Evolutionary conservation across 257 asterid genomes (phyloP).

Genomic region (Solanum sitiens): DNA sequence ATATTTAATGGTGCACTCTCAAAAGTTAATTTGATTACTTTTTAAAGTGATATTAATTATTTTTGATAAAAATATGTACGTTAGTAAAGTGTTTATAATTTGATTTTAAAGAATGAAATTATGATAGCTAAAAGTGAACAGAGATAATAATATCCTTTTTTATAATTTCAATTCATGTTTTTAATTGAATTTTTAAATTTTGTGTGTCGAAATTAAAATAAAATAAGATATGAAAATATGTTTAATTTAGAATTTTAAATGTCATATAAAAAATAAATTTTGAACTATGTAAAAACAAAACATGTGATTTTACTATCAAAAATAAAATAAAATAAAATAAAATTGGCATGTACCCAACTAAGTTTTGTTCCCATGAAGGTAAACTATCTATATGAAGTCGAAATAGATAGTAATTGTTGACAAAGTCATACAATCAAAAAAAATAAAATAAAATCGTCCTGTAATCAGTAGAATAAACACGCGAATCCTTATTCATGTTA

Average conservation of each 20-base stretch:
- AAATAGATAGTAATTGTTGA: not conserved
- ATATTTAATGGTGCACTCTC: not conserved
- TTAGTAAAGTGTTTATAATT: too few relatives aligned
- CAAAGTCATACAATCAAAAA: not conserved
- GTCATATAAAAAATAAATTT: rapidly evolving
- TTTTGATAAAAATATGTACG: rapidly evolving
- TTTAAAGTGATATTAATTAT: not conserved
- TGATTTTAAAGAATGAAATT: too few relatives aligned
- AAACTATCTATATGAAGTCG: not conserved
- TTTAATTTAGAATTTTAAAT: not conserved
- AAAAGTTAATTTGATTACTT: too few relatives aligned
- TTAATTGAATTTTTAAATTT: not conserved
- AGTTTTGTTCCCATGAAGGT: not conserved
- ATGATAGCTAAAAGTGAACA: rapidly evolving
- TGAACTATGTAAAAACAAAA: not conserved
- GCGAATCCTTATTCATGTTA: not conserved
- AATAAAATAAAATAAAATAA: too few relatives aligned
- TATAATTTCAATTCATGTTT: not conserved
- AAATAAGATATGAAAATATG: not conserved
- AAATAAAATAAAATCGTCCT: too few relatives aligned
- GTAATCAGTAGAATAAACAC: too few relatives aligned
- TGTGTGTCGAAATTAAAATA: not conserved
- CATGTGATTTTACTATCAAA: not conserved
- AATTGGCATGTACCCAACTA: not conserved
- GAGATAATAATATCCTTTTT: not conserved